Conservation (phyloP, 2,329 filamentous ascomycete species). For the Diaporthe sp. region DNA sequence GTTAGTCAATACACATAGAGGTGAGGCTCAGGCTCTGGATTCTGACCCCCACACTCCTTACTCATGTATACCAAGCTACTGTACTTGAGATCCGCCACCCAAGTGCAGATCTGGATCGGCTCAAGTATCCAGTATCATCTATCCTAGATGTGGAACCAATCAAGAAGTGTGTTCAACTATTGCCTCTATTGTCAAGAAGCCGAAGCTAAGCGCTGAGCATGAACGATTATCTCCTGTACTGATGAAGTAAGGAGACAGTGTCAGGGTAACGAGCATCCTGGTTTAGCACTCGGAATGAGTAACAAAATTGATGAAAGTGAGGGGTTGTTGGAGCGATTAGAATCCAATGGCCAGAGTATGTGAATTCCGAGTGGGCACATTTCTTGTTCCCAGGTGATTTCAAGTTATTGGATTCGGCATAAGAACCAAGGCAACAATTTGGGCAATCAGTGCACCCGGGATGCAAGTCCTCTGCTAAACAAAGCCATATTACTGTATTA, state of each 20-base stretch:
- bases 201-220: not conserved
- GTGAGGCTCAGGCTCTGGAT: not conserved
- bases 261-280: not conserved
- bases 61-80: not conserved
- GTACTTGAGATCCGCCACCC: not conserved
- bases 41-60: conserved; percentile 1
- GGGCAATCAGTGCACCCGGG: not conserved
- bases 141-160: not conserved
- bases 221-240: not conserved
- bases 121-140: no score
- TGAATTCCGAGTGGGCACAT: not conserved
- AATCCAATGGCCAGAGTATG: not conserved
- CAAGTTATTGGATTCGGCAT: no score
- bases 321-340: not conserved
- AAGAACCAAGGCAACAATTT: not conserved
- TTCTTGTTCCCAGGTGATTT: not conserved
- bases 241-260: not conserved
- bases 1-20: not conserved
- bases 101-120: not conserved
- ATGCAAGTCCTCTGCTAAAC: not conserved
- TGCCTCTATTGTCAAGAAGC: not conserved
- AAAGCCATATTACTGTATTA: not conserved
- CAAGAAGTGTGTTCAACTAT: not conserved
- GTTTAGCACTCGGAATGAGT: not conserved
- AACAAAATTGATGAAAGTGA: no score